Evolutionary conservation across 176 grass and related monocot genomes (phyloP).

Genomic region (Ensete glaucum): DNA sequence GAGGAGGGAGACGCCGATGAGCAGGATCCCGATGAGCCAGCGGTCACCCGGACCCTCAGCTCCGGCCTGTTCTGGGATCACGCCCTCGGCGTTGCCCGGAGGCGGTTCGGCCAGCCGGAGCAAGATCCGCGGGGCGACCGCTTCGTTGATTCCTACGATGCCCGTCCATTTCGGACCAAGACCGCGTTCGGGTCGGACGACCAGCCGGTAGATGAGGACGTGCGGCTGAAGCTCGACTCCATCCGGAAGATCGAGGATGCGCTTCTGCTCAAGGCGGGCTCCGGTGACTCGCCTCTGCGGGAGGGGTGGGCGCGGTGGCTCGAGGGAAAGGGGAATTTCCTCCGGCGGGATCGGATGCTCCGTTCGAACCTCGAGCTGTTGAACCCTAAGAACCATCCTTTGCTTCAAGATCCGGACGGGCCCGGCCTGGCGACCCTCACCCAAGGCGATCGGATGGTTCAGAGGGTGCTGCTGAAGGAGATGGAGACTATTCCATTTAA

Average conservation of each 20-base stretch:
- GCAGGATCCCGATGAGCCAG: neutral
- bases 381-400: slow-evolving; percentile 85
- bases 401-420: slow-evolving; percentile 89
- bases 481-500: slow-evolving; percentile 34
- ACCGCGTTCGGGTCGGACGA: slow-evolving; percentile 81
- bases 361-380: slow-evolving; percentile 72
- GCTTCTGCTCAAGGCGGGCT: slow-evolving; percentile 53
- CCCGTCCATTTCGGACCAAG: slow-evolving; percentile 14
- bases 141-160: neutral
- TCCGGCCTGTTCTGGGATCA: slow-evolving; percentile 70
- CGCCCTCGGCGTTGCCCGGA: slow-evolving; percentile 60
- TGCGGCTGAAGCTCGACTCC: slow-evolving; percentile 60
- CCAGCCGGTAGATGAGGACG: slow-evolving; percentile 68
- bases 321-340: slow-evolving; percentile 81
- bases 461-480: slow-evolving; percentile 44
- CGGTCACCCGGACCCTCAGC: slow-evolving; percentile 4
- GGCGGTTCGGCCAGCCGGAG: slow-evolving; percentile 51
- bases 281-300: slow-evolving; percentile 47
- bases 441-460: slow-evolving; percentile 59
- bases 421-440: slow-evolving; percentile 55
- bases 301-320: slow-evolving; percentile 75
- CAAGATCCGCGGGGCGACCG: neutral
- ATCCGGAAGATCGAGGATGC: slow-evolving; percentile 65
- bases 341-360: slow-evolving; percentile 77
- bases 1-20: slow-evolving; percentile 17